These are phyloP conservation scores for Backusella luteola DNA, from an alignment of 192 early-diverging fungal species.

Conservation along the genomic window DNA sequence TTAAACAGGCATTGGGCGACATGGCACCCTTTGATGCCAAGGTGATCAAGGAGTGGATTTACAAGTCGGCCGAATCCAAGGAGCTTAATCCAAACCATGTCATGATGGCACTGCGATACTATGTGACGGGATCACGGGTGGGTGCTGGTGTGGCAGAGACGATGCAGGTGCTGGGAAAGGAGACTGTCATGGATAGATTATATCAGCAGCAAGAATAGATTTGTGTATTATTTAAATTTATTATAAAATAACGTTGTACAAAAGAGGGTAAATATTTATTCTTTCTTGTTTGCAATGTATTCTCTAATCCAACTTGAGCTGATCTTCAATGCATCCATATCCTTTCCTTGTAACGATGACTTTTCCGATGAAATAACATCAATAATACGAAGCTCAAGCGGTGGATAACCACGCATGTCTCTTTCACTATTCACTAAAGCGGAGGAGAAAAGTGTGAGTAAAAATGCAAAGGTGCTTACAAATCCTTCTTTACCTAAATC, in stretches of 20 bases:
- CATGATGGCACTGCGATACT: constrained; percentile 65
- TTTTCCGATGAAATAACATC: constrained; percentile 58
- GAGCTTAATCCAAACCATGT: constrained; percentile 47
- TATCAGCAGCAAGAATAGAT: background rate
- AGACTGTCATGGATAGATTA: constrained; percentile 33
- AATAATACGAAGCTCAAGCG: constrained; percentile 69
- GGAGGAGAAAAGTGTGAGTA: background rate
- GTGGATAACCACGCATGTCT: constrained; percentile 44
- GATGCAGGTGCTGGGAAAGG: constrained; percentile 45
- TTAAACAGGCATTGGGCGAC: background rate
- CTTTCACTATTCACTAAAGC: constrained; percentile 77
- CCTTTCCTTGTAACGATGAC: constrained; percentile 28
- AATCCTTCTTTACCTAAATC: constrained; percentile 49
- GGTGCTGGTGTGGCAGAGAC: constrained; percentile 58
- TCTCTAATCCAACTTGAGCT: constrained; percentile 78
- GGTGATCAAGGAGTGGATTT: constrained; percentile 40
- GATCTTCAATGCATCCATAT: constrained; percentile 64
- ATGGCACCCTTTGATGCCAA: constrained; percentile 23
- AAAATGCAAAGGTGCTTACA: background rate
- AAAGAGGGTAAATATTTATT: background rate
- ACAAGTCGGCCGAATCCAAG: constrained; percentile 33
- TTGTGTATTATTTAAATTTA: too few relatives aligned
- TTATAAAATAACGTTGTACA: background rate
- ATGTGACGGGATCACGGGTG: constrained; percentile 61
- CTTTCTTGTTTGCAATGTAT: constrained; percentile 38